Evolutionary conservation across 768 basidiomycete genomes (phyloP), one percentile per base, ranked within the genome.

Genomic region (Leccinum boreale): DNA sequence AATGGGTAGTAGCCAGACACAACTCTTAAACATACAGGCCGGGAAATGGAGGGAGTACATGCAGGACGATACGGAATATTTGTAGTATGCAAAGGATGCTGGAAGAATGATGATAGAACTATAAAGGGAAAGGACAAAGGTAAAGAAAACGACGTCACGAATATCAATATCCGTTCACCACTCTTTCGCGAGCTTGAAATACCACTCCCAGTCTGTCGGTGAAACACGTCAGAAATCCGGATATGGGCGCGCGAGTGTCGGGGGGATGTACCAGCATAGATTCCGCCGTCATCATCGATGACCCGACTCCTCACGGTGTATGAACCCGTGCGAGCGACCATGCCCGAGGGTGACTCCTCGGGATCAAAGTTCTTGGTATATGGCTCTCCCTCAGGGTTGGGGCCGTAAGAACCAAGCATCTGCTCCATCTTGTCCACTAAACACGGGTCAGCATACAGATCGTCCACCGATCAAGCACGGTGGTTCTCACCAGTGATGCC

Each of bases 331-430:
- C 96, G 90, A 53, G 92, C 94, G 21, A 97, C 51, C 77, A 91
- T 77, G 14, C 96, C 96, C 45, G 90, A 89, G 1, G 87, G 84
- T 17, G 85, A 82, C 62, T 84, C 81, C 57, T 89, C 89, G 1
- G 85, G 73, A 5, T 86, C 87, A 72, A 94, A 92, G 65, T 87
- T 81, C 74, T 92, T 93, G 63, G 66, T 74, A 67, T 94, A 89
- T 5, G 89, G 69, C 24, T 86, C 78, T 33, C 81, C 84, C 2
- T 77, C 64, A n/a, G 85, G 77, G 56, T 80, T 76, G 17, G 93
- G 91, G 3, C 92, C 90, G 70, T 94, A 97, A 3, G 92, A 94
- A 17, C 96, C 96, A 21, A 98, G 81, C 96, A 98, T 98, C 65
- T 89, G 83, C 69, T 95, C 93, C 65, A 92, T 71, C 72, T 89